Conservation (phyloP, 1,284 basidiomycete genomes). For the Cryptococcus deneoformans region DNA sequence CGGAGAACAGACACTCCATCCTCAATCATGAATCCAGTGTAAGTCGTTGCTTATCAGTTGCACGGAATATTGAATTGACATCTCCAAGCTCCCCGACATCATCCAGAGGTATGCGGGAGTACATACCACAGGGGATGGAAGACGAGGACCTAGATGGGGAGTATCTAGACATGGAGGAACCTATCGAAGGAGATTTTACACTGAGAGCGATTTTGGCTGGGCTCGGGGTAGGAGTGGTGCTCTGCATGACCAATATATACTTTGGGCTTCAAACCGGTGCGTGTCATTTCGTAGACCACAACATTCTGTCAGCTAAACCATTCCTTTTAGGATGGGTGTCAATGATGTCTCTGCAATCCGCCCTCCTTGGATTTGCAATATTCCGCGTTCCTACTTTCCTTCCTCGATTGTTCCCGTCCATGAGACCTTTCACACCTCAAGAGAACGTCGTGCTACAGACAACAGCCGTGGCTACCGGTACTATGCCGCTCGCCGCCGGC, state of each 20-base stretch:
- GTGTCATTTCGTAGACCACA: not conserved
- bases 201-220: slow-evolving; percentile 46
- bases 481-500: slow-evolving; percentile 88
- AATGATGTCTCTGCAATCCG: slow-evolving; percentile 90
- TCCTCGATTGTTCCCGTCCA: slow-evolving; percentile 49
- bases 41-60: not conserved
- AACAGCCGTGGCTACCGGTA: slow-evolving; percentile 82
- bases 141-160: slow-evolving; percentile 19
- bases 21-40: slow-evolving; percentile 18
- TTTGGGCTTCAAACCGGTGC: slow-evolving; percentile 49
- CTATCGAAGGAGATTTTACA: slow-evolving; percentile 42
- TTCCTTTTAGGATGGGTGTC: slow-evolving; percentile 45
- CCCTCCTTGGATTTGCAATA: slow-evolving; percentile 84
- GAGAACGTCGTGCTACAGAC: slow-evolving; percentile 94
- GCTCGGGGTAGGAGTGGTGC: slow-evolving; percentile 42
- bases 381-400: slow-evolving; percentile 62
- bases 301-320: slow-evolving; percentile 4
- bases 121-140: slow-evolving; percentile 14
- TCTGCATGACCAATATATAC: slow-evolving; percentile 51
- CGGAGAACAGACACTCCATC: too few relatives aligned
- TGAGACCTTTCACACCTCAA: slow-evolving; percentile 66
- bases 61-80: not conserved
- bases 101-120: slow-evolving; percentile 11
- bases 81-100: slow-evolving; percentile 20
- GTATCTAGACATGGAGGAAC: slow-evolving; percentile 15